phyloP scores from a whole-genome alignment of 2,329 filamentous ascomycete genomes.

The Apiospora pterosperma region DNA sequence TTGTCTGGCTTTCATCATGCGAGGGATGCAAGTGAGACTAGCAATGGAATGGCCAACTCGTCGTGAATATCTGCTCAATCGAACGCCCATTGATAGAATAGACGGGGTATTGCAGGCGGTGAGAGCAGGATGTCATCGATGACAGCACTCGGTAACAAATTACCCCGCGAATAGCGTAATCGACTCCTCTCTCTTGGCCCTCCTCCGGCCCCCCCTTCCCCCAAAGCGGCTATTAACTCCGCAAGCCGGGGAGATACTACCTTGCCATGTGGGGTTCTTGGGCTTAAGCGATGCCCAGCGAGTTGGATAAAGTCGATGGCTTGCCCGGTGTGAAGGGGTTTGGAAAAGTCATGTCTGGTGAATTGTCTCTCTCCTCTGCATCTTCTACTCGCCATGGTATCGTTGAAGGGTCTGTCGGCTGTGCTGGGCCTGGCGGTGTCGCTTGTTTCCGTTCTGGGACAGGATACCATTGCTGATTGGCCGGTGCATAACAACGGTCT shows the following conservation, averaged over 20 bases:
- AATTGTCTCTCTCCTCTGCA: not conserved
- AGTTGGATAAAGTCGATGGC: not conserved
- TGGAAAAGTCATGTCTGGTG: too few relatives aligned
- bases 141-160: slow-evolving; percentile 9
- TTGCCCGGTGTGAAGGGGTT: not conserved
- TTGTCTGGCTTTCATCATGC: too few relatives aligned
- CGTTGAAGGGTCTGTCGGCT: not conserved
- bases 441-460: slow-evolving; percentile 10
- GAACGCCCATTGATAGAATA: too few relatives aligned
- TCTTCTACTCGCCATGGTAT: not conserved
- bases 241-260: not conserved
- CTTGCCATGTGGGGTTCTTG: not conserved
- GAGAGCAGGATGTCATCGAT: not conserved
- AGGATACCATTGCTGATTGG: slow-evolving; percentile 17
- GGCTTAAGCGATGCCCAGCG: not conserved
- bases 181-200: not conserved
- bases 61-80: too few relatives aligned
- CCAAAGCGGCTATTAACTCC: slow-evolving; percentile 7
- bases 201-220: slow-evolving; percentile 1
- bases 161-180: slow-evolving; percentile 12
- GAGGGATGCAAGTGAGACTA: too few relatives aligned
- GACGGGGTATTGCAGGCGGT: not conserved
- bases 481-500: slow-evolving; percentile 29
- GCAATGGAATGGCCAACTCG: too few relatives aligned
- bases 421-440: slow-evolving; percentile 8